Base-by-base conservation (phyloP, 2,329 filamentous ascomycete genomes). In the Pestalotiopsis sp. region DNA sequence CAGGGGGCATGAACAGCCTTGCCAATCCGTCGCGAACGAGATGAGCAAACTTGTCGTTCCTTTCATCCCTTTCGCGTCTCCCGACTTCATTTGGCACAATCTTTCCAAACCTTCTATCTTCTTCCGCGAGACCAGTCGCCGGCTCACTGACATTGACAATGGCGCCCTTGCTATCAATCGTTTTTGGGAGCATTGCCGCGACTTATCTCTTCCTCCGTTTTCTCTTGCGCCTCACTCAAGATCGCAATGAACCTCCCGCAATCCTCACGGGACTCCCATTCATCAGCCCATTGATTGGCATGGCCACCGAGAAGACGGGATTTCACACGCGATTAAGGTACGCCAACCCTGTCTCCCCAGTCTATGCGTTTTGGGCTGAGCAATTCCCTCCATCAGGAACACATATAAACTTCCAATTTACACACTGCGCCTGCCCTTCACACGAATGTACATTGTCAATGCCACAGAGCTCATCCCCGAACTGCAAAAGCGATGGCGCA, bases 391-490 rank as follows among this genome's bases (percentile, higher is more conserved):
- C 17, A 0, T 7, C 31, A 61, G 59, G 59, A 36, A 61, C 27
- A 14, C 9, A 38, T 61, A 61, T 61, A 14, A 27, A 4, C 72
- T 76, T 0, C 74, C 76, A 20, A 75, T 77, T 13, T 77, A 77
- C 38, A 77, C 74, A 2, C 71, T 76, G 1, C 72, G 74, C 2
- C 20, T 77, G 25, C 76, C 74, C 2, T 74, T 74, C 36, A 65
- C 65, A 4, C 71, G 74, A 5, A 74, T 76, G 7, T 76, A 76
- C 66, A 61, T 77, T 4, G 71, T 77, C 64, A 76, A 76, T 58
- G 68, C 72, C 1, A 74, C 72, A 1, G 68, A 74, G 12, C 70
- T 76, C 27, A 75, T 78, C 25, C 74, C 75, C 2, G 39, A 27
- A 1, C 4, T 76, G 3, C 73, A 77, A 45, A 74, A 72, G 36